Base-by-base conservation (phyloP, 2,329 filamentous ascomycete genomes). In the Raffaelea albimanens region DNA sequence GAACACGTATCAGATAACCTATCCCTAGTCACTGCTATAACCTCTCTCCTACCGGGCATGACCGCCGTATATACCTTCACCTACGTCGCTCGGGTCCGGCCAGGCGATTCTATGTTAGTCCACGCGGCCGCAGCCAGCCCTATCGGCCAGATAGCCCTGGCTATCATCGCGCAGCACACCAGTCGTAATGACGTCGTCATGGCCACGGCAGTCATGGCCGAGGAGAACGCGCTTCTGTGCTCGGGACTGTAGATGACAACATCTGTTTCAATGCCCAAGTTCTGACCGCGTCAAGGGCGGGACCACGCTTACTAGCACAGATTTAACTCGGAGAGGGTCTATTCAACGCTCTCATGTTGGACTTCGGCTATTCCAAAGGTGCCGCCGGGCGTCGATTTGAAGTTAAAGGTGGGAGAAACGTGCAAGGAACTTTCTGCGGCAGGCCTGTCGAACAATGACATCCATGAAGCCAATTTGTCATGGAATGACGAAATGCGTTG, bases 121-220 rank as follows among this genome's bases (percentile, higher is more conserved):
- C 34, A 38, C 18, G 13, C 34, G 13, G 34, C 34, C 5, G 34
- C 34, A 7, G 34, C 34, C 13, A 38, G 7, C n/a, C 14, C 20
- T 29, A 29, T 16, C 23, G 29, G 33, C 10, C 40, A n/a, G 14
- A 7, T 60, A 1, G 72, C 76, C 47, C 75, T 67, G 31, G 23
- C 33, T 11, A 11, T 47, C 8, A 19, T 18, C 21, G 13, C 25
- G 16, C 34, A 16, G 14, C 34, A 10, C 8, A 19, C 18, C 34
- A 16, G 31, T n/a, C n/a, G n/a, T n/a, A 29, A 7, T 7, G 40
- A 40, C 4, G 36, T 25, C 16, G 16, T 41, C 5, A 33, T 43
- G 48, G 63, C 73, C 5, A 70, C 73, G 14, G 65, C 72, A 7
- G 58, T 76, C 3, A 52, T 58, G 22, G 25, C 25, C 25, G 25